A percentile compares a stretch with the other conserved stretches of the same genome.
Conservation (phyloP, 1,284 basidiomycete species). For the Fomitopsis schrenkii region DNA sequence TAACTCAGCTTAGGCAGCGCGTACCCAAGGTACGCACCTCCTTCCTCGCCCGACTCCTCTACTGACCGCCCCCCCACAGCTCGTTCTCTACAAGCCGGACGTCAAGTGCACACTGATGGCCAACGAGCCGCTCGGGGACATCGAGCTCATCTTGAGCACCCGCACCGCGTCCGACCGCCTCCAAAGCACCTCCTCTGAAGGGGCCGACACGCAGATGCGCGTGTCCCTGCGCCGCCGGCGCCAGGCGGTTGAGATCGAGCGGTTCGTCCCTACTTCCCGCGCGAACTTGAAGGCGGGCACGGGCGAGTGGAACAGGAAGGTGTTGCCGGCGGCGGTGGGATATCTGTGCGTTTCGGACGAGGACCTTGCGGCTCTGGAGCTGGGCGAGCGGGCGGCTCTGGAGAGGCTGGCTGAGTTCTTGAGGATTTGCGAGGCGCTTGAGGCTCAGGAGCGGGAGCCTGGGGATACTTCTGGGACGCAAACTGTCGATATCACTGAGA, state of each 20-base stretch:
- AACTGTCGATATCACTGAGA: background rate
- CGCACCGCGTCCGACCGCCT: background rate
- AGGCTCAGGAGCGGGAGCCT: constrained; percentile 10
- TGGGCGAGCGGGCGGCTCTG: constrained; percentile 28
- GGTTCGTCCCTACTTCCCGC: constrained; percentile 21
- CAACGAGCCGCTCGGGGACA: constrained; percentile 46
- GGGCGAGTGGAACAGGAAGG: constrained; percentile 35
- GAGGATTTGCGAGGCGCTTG: constrained; percentile 32
- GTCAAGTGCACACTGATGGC: constrained; percentile 51
- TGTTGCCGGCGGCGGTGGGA: constrained; percentile 22
- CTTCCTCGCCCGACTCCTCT: background rate
- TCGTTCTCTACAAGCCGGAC: constrained; percentile 37
- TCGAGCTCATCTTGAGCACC: constrained; percentile 34
- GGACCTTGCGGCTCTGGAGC: constrained; percentile 31
- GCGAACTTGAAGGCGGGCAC: constrained; percentile 3
- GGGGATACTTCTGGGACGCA: background rate
- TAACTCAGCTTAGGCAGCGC: constrained; percentile 46
- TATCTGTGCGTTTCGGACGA: constrained; percentile 14
- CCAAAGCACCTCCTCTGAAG: background rate
- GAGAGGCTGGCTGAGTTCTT: constrained; percentile 31
- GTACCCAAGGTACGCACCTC: constrained; percentile 43
- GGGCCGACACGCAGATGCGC: constrained; percentile 28
- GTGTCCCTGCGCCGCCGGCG: constrained; percentile 39
- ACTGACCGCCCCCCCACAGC: constrained; percentile 22
- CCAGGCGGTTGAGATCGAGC: constrained; percentile 39